phyloP scores from a whole-genome alignment of 106 monocot genomes.

The Vanilla planifolia region DNA sequence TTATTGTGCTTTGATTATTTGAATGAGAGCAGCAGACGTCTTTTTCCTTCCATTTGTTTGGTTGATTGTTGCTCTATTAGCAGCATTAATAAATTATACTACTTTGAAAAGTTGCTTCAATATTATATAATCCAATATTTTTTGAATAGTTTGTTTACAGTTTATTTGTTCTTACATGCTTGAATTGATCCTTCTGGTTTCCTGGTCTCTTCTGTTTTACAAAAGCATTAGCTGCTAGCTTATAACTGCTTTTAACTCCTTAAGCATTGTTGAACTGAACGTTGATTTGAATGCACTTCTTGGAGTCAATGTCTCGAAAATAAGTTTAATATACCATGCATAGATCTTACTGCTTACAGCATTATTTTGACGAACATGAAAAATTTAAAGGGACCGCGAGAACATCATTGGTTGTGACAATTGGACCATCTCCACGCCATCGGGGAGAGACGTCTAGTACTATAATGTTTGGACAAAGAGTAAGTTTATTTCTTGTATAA shows the following conservation, averaged over 20 bases:
- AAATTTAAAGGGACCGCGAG: constrained; percentile 75
- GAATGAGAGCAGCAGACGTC: no score
- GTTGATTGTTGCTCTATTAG: no score
- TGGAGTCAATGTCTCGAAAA: no score
- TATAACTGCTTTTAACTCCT: neutral
- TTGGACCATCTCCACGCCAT: constrained; percentile 97
- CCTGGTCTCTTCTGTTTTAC: neutral
- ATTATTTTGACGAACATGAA: neutral
- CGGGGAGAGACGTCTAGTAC: constrained; percentile 97
- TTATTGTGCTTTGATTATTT: no score
- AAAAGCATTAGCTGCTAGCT: neutral
- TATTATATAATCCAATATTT: no score
- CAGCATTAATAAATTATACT: no score
- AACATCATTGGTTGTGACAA: constrained; percentile 92
- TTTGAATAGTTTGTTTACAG: neutral
- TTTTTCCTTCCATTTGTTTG: no score
- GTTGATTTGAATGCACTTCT: neutral
- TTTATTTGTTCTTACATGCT: neutral
- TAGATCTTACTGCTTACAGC: neutral
- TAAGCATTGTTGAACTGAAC: neutral
- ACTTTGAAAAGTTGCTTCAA: no score
- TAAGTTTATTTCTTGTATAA: constrained; percentile 34
- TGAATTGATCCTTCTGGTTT: neutral
- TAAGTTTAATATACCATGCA: neutral
- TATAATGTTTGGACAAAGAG: constrained; percentile 99